Percentiles rank a stretch among this genome's conserved stretches.
phyloP scores from a whole-genome alignment of 225 moss, liverwort and hornwort genomes.

The Polytrichum formosum region DNA sequence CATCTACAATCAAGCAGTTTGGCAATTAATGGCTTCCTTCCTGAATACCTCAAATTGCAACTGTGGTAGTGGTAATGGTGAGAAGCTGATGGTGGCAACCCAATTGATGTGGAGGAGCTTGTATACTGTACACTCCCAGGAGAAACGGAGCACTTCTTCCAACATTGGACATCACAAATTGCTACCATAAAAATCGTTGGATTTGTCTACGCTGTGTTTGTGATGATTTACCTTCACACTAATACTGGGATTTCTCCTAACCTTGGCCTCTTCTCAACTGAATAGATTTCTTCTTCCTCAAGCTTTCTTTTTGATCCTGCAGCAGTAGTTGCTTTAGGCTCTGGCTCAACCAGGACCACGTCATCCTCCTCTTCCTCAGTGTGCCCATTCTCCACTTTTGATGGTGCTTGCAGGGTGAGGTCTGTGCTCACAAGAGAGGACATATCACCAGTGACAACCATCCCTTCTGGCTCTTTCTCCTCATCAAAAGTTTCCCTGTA shows the following conservation, averaged over 20 bases:
- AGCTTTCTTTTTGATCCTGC: slow-evolving; percentile 60
- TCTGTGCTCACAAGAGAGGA: slow-evolving; percentile 28
- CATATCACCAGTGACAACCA: slow-evolving; percentile 58
- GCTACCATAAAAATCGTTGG: not conserved
- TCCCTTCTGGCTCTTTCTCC: slow-evolving; percentile 69
- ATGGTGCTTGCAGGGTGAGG: slow-evolving; percentile 20
- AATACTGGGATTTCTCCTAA: slow-evolving; percentile 34
- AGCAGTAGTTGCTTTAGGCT: slow-evolving; percentile 15
- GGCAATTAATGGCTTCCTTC: not conserved
- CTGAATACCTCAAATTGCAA: not conserved
- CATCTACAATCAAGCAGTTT: not conserved
- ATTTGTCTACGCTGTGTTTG: not conserved
- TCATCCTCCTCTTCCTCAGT: slow-evolving; percentile 63
- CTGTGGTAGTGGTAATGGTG: not conserved
- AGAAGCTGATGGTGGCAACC: not conserved
- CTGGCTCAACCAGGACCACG: slow-evolving; percentile 63
- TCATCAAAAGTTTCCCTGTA: slow-evolving; percentile 79
- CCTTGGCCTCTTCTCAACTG: slow-evolving; percentile 55
- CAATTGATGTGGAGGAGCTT: not conserved
- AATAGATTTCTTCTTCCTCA: slow-evolving; percentile 34
- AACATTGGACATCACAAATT: not conserved
- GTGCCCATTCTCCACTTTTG: slow-evolving; percentile 42
- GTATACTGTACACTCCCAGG: not conserved
- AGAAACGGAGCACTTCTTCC: not conserved
- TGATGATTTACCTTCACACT: slow-evolving; percentile 30